Percentiles rank a stretch among this genome's conserved stretches.
These are phyloP conservation scores for Colletotrichum liaoningense DNA, from an alignment of 2,329 filamentous ascomycete genomes.

Conservation along the genomic window DNA sequence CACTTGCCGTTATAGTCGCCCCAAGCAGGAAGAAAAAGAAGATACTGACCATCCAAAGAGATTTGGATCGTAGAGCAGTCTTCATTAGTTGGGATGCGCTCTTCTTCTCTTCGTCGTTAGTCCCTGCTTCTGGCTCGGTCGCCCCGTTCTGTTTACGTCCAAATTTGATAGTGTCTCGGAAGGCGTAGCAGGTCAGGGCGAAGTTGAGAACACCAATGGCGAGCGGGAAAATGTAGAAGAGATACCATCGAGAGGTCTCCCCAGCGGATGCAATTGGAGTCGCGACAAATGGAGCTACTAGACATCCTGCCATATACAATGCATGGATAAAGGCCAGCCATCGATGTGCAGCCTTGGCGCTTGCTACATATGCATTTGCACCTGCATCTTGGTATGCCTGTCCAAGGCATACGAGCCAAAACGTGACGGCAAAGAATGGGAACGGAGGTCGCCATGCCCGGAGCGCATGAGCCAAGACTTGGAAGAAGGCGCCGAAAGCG, in stretches of 20 bases:
- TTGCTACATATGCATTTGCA: constrained; percentile 70
- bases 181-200: constrained; percentile 57
- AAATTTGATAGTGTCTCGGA: constrained; percentile 58
- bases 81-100: constrained; percentile 56
- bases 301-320: constrained; percentile 68
- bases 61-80: constrained; percentile 54
- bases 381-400: constrained; percentile 74
- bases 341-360: constrained; percentile 62
- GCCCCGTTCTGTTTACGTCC: constrained; percentile 37
- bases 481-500: constrained; percentile 64
- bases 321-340: constrained; percentile 75
- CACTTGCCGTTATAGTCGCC: constrained; percentile 63
- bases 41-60: constrained; percentile 68
- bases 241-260: constrained; percentile 56
- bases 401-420: constrained; percentile 68
- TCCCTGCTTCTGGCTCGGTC: constrained; percentile 30
- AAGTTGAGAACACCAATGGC: constrained; percentile 64
- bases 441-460: constrained; percentile 69
- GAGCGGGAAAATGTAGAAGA: constrained; percentile 68
- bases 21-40: constrained; percentile 76
- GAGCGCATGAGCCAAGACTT: constrained; percentile 64
- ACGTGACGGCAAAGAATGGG: constrained; percentile 65
- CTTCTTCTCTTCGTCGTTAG: constrained; percentile 25
- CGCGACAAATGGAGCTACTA: constrained; percentile 67
- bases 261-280: constrained; percentile 59